Evolutionary conservation across 1,139 yeast species (phyloP), one percentile per base, ranked within the genome.

Genomic region (Taphrina betulina): DNA sequence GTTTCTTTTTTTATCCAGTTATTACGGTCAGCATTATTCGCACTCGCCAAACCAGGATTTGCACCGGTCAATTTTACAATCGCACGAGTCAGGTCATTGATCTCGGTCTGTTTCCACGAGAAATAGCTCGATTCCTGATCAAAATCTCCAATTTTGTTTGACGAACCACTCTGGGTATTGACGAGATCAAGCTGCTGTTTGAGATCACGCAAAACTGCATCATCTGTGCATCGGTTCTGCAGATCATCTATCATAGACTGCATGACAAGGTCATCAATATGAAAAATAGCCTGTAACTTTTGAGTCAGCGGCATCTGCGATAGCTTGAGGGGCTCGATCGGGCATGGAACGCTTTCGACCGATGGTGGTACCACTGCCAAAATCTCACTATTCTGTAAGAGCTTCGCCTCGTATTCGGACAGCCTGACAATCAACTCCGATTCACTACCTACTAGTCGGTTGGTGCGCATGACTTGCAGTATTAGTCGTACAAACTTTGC

Each of bases 401-500:
- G 40, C 31, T 45, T 44, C 12, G 20, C 16, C 28, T 53, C 57
- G 33, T 53, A 53, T 24, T 34, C 40, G n/a, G 40, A 7, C 17
- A 53, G 33, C n/a, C 53, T 22, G 14, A 17, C 10, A 22, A 53
- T 29, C 1, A 53, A 24, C 14, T 53, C 57, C 3, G 57, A 38
- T 3, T 36, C 53, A 7, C 26, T 24, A 14, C 41, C 31, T 5
- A 36, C 57, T 7, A 53, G 23, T 5, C 41, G 44, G 33, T 53
- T 29, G 22, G 75, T 75, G 37, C 66, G 71, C 12, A 82, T 74
- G 7, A 81, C 66, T 2, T 70, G 68, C 5, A 82, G 75, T 26
- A 53, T 29, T 5, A 84, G 71, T 36, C 75, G 71, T 31, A 83
- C 81, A 67, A 85, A 85, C 14, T 71, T 70, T 8, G 75, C 75